Conservation (phyloP, 768 basidiomycete genomes). For the Myochromella boudieri region DNA sequence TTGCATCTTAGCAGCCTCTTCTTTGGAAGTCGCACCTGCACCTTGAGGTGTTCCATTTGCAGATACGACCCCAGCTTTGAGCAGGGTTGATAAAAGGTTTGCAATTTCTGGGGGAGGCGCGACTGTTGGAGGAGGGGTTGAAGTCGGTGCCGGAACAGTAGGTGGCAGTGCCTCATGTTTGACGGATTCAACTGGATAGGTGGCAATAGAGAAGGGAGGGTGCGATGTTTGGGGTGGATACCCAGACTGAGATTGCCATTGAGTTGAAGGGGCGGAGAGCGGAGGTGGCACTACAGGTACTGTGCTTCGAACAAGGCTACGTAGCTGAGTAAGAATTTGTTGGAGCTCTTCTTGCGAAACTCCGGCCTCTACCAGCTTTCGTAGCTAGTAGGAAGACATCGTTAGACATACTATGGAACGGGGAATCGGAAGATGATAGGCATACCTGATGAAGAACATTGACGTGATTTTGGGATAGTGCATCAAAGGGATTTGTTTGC, state of each 20-base stretch:
- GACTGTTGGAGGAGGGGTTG: slow-evolving; percentile 28
- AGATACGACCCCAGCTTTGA: slow-evolving; percentile 79
- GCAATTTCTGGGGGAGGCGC: slow-evolving; percentile 44
- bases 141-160: slow-evolving; percentile 20
- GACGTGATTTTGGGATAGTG: slow-evolving; percentile 66
- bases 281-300: slow-evolving; percentile 32
- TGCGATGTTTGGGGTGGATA: slow-evolving; percentile 16
- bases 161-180: slow-evolving; percentile 19
- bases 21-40: slow-evolving; percentile 41
- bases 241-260: slow-evolving; percentile 20
- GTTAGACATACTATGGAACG: neutral
- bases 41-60: slow-evolving; percentile 51
- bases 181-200: slow-evolving; percentile 16
- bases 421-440: slow-evolving; percentile 6
- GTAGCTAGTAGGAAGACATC: slow-evolving; percentile 43
- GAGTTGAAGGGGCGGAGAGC: slow-evolving; percentile 12
- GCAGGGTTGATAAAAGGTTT: slow-evolving; percentile 62
- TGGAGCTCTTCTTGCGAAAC: slow-evolving; percentile 79
- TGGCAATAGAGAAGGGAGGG: slow-evolving; percentile 17
- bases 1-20: slow-evolving; percentile 30
- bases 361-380: slow-evolving; percentile 72
- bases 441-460: slow-evolving; percentile 79
- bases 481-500: slow-evolving; percentile 74
- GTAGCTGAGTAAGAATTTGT: slow-evolving; percentile 73
- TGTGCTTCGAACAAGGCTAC: slow-evolving; percentile 53